Conservation (phyloP, 192 early-diverging fungal species). For the Phycomyces nitens region DNA sequence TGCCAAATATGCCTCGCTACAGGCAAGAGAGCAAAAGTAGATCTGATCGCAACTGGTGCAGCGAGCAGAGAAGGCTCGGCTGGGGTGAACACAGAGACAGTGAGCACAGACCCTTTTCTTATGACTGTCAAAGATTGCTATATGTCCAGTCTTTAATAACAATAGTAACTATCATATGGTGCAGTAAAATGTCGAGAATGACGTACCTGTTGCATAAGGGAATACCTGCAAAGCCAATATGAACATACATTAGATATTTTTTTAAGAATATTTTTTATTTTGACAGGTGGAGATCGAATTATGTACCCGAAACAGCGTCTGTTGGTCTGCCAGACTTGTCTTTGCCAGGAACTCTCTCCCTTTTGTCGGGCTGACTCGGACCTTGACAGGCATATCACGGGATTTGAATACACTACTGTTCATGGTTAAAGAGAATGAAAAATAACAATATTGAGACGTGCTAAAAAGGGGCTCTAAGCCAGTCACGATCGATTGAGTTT, state of each 20-base stretch:
- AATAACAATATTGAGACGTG: too few species aligned
- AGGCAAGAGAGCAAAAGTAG: slow-evolving; percentile 52
- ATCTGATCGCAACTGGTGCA: slow-evolving; percentile 60
- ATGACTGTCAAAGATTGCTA: slow-evolving; percentile 56
- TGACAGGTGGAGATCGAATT: background rate
- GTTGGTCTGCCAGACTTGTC: background rate
- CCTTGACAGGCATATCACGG: slow-evolving; percentile 5
- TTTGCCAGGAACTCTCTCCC: slow-evolving; percentile 12
- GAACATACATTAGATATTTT: background rate
- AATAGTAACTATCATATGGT: background rate
- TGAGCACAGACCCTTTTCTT: slow-evolving; percentile 60
- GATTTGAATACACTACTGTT: slow-evolving; percentile 3
- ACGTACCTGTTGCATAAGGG: slow-evolving; percentile 29
- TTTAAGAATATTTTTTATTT: background rate
- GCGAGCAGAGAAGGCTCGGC: slow-evolving; percentile 43
- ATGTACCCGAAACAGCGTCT: slow-evolving; percentile 3
- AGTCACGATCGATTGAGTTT: too few species aligned
- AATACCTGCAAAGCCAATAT: slow-evolving; percentile 9
- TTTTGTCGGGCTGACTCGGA: slow-evolving; percentile 5
- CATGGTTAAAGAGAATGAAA: background rate
- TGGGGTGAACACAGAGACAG: slow-evolving; percentile 54
- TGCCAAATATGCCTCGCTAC: slow-evolving; percentile 31
- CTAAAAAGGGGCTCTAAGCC: too few species aligned
- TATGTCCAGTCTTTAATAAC: background rate
- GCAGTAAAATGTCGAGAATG: background rate